Evolutionary conservation across 192 early-diverging fungal genomes (phyloP), one percentile per base, ranked within the genome.

Genomic region (Coemansia sp.): DNA sequence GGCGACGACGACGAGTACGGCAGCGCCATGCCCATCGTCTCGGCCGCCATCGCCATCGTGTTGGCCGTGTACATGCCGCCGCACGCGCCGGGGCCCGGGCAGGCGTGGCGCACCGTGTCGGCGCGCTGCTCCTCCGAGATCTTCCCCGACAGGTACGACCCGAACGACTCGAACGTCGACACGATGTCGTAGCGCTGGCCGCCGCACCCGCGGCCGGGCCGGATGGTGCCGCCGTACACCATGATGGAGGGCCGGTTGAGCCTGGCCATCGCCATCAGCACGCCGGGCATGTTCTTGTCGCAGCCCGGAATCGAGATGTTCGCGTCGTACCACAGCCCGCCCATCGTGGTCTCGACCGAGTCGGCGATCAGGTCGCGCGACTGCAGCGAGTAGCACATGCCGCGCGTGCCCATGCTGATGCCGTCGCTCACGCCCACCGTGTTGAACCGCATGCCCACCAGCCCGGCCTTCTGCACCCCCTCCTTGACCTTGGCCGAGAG

Each of bases 11-110:
- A 94, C 62, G 87, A 90, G 84, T 94, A 96, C 33, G 97, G 97
- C 28, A 99, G 84, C 10, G 87, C 80, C 91, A 99, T 94, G 50
- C 97, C 97, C 87, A 99, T 88, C 19, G 95, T 87, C 76, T 99
- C 97, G 52, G 93, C 94, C 19, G 92, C 92, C 48, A 87, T 89
- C 4, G 97, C 93, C 94, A 99, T 94, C 14, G 93, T 94, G 74
- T 97, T 97, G 40, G 94, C 94, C 3, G 94, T 97, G 78, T 93
- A 96, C 97, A 99, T 99, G 48, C 97, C 97, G 64, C 97, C 97
- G 78, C 97, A 99, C 12, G 93, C 94, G 53, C 97, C 97, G 33
- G 95, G 83, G 28, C 97, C 97, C 1, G 88, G 88, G 51, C 88
- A 92, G 11, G 89, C 72, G 53, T 90, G 54, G 21, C 83, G 81